Conservation (phyloP, 129 eudicot species). For the Silybum marianum region DNA sequence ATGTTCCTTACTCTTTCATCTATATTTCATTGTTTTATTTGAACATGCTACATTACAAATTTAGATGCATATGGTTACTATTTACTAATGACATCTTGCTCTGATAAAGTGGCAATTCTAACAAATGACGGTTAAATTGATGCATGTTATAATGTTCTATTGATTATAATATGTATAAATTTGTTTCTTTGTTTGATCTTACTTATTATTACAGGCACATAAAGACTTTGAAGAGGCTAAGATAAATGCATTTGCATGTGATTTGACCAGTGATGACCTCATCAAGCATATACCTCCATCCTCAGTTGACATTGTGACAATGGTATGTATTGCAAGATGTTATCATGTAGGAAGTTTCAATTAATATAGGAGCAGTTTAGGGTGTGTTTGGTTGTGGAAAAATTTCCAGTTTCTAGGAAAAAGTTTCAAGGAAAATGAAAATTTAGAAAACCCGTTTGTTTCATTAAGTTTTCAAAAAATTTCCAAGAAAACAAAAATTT, state of each 20-base stretch:
- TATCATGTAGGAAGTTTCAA: conserved; percentile 1
- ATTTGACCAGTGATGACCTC: conserved; percentile 76
- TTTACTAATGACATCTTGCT: neutral
- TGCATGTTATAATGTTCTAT: neutral
- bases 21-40: neutral
- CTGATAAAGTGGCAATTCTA: neutral
- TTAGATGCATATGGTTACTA: neutral
- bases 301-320: conserved; percentile 94
- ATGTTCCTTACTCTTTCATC: neutral
- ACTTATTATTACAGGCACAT: conserved; percentile 57
- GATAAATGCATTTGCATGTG: conserved; percentile 91
- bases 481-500: too few relatives aligned
- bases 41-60: neutral
- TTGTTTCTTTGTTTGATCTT: neutral
- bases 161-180: neutral
- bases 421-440: too few relatives aligned
- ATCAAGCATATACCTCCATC: conserved; percentile 61
- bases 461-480: too few relatives aligned
- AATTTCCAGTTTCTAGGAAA: too few relatives aligned
- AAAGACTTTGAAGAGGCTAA: conserved; percentile 63
- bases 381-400: too few relatives aligned
- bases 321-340: conserved; percentile 70
- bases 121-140: neutral
- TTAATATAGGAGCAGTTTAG: neutral
- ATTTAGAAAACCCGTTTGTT: too few relatives aligned